Evolutionary conservation across 164 flowering plant species (phyloP), one percentile per base, ranked within the genome.

Genomic region (Litsea cubeba): DNA sequence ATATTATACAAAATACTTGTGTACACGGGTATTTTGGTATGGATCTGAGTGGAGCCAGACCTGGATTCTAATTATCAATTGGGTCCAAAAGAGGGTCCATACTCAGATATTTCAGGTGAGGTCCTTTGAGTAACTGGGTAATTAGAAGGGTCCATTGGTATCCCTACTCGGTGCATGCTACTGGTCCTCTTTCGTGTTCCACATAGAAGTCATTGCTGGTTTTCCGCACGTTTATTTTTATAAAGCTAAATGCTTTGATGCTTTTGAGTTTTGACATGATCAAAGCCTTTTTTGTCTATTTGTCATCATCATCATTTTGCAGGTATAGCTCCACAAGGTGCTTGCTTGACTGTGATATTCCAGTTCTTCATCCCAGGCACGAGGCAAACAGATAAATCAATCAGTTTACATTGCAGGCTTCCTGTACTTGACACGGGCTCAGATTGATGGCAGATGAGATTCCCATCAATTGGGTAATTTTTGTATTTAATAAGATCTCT

Each of bases 351-450:
- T 15, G 93, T 94, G 75, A 86, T 96, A 67, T 96, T 91, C 80
- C 98, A 96, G 88, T 96, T 96, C 86, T 94, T 91, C 72, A 80
- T 94, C 78, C 92, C 97, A 2, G 99, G 98, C 40, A 84, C 97
- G 3, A 84, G 84, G 46, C 93, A 88, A 68, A 90, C 87, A 20
- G 97, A 96, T 79, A 96, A 89, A 75, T 92, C 99, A 7, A 87
- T 94, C 72, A 96, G 99, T 78, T 80, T 94, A 69, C 97, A 93
- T 71, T 95, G 99, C 76, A 78, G 97, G 83, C 90, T 95, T 68
- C 99, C 99, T 50, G 96, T 93, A 8, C 92, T 91, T 66, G 93
- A 95, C 68, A 85, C 90, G 0, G 95, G 95, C 4, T 78, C 91
- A 22, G 78, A 72, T 78, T 93, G 82, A 91, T 26, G 40, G 63